Evolutionary conservation across 2,329 filamentous ascomycete genomes (phyloP).

Genomic region (Blastomyces gilchristii): DNA sequence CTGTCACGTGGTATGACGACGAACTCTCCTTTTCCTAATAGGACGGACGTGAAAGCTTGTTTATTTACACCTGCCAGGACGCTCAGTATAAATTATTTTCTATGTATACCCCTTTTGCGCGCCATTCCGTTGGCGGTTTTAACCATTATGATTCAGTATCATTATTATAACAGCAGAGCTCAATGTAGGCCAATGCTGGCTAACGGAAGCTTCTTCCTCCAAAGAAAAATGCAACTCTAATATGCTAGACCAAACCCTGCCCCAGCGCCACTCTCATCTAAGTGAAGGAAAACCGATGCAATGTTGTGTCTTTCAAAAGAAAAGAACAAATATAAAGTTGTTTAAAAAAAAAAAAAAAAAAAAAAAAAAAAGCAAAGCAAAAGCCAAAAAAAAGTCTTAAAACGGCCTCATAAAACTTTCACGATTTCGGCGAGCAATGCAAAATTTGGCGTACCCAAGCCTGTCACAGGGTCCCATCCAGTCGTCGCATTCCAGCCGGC

Average conservation of each 20-base stretch:
- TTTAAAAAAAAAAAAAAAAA: neutral
- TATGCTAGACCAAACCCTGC: neutral
- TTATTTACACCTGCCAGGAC: neutral
- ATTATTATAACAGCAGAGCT: neutral
- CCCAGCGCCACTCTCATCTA: neutral
- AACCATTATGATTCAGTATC: neutral
- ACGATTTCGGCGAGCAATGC: neutral
- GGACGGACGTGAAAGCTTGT: neutral
- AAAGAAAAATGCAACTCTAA: neutral
- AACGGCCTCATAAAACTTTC: neutral
- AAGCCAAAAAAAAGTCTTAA: too few species aligned
- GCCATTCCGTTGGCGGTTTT: neutral
- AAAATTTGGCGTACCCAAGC: constrained; percentile 29
- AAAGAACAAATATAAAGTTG: neutral
- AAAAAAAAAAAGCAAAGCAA: neutral
- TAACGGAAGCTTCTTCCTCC: neutral
- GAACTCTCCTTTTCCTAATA: too few species aligned
- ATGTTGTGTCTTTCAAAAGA: neutral
- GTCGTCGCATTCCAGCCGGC: constrained; percentile 43
- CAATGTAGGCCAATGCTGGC: neutral
- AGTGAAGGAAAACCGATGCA: neutral
- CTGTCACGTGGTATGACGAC: neutral
- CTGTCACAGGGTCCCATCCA: constrained; percentile 44
- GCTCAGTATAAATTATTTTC: neutral
- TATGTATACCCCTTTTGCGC: neutral